These are phyloP conservation scores for Aspergillus sp. DNA, from an alignment of 2,329 filamentous ascomycete species.

Conservation along the genomic window DNA sequence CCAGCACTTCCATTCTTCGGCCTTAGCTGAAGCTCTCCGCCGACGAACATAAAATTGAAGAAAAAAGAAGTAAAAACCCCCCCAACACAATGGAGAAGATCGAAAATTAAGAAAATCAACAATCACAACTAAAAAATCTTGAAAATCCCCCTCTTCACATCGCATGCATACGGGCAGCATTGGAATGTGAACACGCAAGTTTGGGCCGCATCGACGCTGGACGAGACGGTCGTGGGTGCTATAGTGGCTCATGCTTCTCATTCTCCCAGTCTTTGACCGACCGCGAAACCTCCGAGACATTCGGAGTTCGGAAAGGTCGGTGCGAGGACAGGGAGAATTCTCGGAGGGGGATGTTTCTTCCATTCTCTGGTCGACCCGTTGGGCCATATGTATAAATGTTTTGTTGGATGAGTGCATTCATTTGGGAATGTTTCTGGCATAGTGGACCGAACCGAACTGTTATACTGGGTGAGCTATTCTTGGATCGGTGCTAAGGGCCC, in stretches of 20 bases:
- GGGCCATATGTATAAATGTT: not conserved
- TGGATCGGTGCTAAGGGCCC: constrained; percentile 2
- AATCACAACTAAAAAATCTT: not conserved
- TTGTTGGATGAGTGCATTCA: not conserved
- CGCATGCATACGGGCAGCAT: not conserved
- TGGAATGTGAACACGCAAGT: not conserved
- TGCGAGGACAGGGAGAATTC: not conserved
- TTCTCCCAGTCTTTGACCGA: not conserved
- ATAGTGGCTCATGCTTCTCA: not conserved
- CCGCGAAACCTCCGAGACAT: not conserved
- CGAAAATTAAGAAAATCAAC: not conserved
- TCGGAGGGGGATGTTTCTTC: not conserved
- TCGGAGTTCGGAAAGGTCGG: not conserved
- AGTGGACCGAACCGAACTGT: not conserved
- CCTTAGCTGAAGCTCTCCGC: not conserved
- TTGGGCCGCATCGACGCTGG: not conserved
- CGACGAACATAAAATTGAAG: not conserved
- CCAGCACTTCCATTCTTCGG: constrained; percentile 3
- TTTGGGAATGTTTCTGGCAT: not conserved
- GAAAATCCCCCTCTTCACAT: not conserved
- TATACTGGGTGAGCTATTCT: constrained; percentile 5
- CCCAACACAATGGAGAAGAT: not conserved
- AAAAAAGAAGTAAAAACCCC: not conserved
- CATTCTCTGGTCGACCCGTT: not conserved
- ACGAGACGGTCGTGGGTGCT: not conserved